These are phyloP conservation scores for Lactuca saligna DNA, from an alignment of 129 eudicot genomes.

Conservation along the genomic window DNA sequence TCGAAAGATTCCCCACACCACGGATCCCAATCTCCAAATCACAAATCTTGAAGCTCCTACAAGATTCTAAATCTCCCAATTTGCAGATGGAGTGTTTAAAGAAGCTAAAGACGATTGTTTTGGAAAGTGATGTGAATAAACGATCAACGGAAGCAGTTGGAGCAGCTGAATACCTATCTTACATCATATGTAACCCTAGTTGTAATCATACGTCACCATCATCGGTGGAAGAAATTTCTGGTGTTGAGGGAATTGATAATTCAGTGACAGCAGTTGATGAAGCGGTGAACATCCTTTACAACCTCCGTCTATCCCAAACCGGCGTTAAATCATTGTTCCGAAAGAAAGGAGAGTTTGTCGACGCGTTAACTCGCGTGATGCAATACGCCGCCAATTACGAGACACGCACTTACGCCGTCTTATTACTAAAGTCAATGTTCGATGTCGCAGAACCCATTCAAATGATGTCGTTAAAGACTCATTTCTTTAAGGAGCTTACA, in stretches of 20 bases:
- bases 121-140: not conserved
- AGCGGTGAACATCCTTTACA: conserved; percentile 39
- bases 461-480: conserved; percentile 6
- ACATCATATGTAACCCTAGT: conserved; percentile 9
- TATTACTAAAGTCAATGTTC: conserved; percentile 31
- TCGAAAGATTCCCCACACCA: not conserved
- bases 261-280: conserved; percentile 18
- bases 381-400: conserved; percentile 36
- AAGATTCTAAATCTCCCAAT: not conserved
- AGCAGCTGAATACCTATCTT: not conserved
- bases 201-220: not conserved
- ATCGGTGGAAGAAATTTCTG: not conserved
- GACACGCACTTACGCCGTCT: conserved; percentile 37
- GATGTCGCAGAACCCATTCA: conserved; percentile 38
- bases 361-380: conserved; percentile 29
- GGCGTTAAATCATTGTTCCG: conserved; percentile 16
- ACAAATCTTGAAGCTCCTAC: not conserved
- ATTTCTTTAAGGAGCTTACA: conserved; percentile 27
- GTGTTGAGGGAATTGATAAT: conserved; percentile 7
- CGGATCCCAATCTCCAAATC: not conserved
- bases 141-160: not conserved
- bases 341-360: conserved; percentile 12
- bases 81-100: not conserved
- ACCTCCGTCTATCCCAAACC: conserved; percentile 31
- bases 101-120: not conserved